Evolutionary conservation across 148 eudicot genomes (phyloP), one percentile per base, ranked within the genome.

Genomic region (Silene latifolia): DNA sequence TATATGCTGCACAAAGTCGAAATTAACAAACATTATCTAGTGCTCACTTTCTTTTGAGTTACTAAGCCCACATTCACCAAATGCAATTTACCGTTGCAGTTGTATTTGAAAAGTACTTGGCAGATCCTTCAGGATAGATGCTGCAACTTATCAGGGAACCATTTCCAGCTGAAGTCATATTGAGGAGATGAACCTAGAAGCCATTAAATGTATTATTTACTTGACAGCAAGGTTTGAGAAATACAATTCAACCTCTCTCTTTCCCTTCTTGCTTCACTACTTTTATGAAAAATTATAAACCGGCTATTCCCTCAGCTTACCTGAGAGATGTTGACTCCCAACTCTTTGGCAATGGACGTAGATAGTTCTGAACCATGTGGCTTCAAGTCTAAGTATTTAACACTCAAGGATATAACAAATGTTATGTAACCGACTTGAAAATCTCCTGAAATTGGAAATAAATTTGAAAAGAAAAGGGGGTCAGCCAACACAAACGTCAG

Each of bases 271-370:
- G 11, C 42, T 14, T 51, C 29, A 25, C 61, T 51, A n/a, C 15
- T 48, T n/a, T 12, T 69, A 47, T 4, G 20, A 27, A 39, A 48
- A 51, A 60, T 20, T 24, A 61, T 8, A 72, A 42, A 69, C 15
- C 59, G 53, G 35, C 71, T 73, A 27, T 67, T 32, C 25, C 65
- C 62, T n/a, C 58, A 63, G 51, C 67, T 79, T 76, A 90, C 99
- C 96, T 95, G 97, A 59, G 96, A 92, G 63, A 18, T 39, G 64
- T 88, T 84, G 46, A 92, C 86, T 75, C 75, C 84, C 32, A 95
- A 80, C 65, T 89, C 92, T 78, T 87, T 76, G 60, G 93, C 90
- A 84, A 95, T 83, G 21, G 80, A 35, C 46, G 83, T 80, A 58
- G 88, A 76, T 71, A 95, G 86, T 75, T 92, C 91, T 35, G 88